Evolutionary conservation across 1,284 basidiomycete genomes (phyloP).

Genomic region (Neonothopanus nambi): DNA sequence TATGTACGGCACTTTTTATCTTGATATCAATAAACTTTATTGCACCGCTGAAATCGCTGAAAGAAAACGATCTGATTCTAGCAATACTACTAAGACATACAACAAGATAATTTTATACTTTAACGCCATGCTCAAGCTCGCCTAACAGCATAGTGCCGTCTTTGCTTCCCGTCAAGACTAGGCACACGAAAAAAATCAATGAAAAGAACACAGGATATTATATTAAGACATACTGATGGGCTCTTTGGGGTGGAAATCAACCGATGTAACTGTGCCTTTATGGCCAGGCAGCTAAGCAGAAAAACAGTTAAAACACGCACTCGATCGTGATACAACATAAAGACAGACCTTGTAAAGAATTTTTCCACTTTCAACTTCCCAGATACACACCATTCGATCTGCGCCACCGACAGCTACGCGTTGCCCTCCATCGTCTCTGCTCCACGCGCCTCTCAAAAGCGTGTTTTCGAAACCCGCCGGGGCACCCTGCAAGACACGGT

Average conservation of each 20-base stretch:
- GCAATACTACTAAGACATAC: no score
- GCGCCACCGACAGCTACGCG: slow-evolving; percentile 80
- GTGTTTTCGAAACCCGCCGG: slow-evolving; percentile 91
- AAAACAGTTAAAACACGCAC: slow-evolving; percentile 10
- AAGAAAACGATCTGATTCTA: no score
- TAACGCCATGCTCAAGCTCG: slow-evolving; percentile 70
- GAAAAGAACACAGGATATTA: background rate
- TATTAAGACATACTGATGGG: slow-evolving; percentile 71
- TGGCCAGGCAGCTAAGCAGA: slow-evolving; percentile 79
- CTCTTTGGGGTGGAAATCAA: slow-evolving; percentile 91
- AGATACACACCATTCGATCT: slow-evolving; percentile 86
- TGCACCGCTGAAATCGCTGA: no score
- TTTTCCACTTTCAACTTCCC: slow-evolving; percentile 87
- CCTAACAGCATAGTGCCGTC: slow-evolving; percentile 88
- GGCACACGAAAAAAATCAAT: background rate
- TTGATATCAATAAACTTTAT: no score
- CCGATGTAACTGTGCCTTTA: slow-evolving; percentile 88
- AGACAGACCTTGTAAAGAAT: slow-evolving; percentile 76
- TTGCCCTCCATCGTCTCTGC: slow-evolving; percentile 69
- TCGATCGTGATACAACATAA: background rate
- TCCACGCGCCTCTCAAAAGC: slow-evolving; percentile 81
- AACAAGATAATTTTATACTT: slow-evolving; percentile 18
- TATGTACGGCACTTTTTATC: no score
- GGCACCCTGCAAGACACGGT: slow-evolving; percentile 79
- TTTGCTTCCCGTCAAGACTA: slow-evolving; percentile 85